phyloP scores from a whole-genome alignment of 2,329 filamentous ascomycete species.

The Hyphodiscus sp. region DNA sequence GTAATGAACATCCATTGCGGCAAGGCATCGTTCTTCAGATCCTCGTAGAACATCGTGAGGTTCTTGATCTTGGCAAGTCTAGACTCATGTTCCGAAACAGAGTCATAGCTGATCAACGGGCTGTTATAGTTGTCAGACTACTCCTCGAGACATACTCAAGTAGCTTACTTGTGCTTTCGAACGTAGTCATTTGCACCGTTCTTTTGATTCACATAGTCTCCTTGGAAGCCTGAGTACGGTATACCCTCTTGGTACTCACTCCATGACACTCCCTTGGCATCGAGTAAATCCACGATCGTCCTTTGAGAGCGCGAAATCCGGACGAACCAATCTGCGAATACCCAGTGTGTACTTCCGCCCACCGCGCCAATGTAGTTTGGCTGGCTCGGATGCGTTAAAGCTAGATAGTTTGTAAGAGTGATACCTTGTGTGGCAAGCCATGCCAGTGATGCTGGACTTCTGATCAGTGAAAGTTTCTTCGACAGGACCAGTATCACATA shows the following conservation, averaged over 20 bases:
- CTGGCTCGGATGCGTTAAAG: constrained; percentile 64
- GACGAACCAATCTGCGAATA: constrained; percentile 59
- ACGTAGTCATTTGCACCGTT: constrained; percentile 69
- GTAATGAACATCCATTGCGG: constrained; percentile 71
- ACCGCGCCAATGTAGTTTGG: constrained; percentile 69
- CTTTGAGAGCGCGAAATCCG: constrained; percentile 52
- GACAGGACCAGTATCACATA: constrained; percentile 30
- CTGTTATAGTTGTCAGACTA: not conserved
- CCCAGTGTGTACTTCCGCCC: constrained; percentile 63
- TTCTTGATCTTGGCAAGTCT: constrained; percentile 69
- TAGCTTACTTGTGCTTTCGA: constrained; percentile 64
- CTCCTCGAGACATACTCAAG: constrained; percentile 31
- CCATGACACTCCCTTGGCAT: constrained; percentile 45
- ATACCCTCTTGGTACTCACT: constrained; percentile 69
- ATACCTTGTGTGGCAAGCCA: constrained; percentile 56
- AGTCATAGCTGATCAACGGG: constrained; percentile 56
- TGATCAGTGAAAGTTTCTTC: not conserved
- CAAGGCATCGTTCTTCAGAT: constrained; percentile 55
- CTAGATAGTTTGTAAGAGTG: constrained; percentile 52
- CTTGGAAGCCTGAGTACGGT: constrained; percentile 68
- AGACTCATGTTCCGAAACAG: constrained; percentile 48
- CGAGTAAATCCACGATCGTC: constrained; percentile 44
- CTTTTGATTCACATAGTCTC: constrained; percentile 58
- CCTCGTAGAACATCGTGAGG: constrained; percentile 59
- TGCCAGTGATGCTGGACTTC: constrained; percentile 38